Base-by-base conservation (phyloP, 2,329 filamentous ascomycete species). In the Trichoderma sp. region DNA sequence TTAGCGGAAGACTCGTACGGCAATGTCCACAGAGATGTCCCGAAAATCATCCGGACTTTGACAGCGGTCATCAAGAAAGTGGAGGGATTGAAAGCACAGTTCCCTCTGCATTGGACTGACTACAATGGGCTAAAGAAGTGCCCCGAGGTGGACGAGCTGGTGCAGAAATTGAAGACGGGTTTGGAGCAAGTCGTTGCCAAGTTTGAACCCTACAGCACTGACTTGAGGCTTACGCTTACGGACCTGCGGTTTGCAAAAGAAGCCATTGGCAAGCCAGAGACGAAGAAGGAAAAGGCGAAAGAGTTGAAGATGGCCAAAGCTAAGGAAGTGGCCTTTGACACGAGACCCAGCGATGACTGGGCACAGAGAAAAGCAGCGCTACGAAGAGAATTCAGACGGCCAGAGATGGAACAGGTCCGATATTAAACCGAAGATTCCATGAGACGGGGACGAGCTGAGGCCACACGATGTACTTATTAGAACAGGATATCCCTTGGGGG, bases 1-100 rank as follows among this genome's bases (percentile, higher is more conserved):
- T 80, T 97, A 66, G 82, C 83, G 4, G 94, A 98, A 78, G 95
- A 98, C 77, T 86, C 86, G 58, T 96, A 89, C 76, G 95, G 95
- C 16, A 91, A 92, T 73, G 95, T 96, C n/a, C 91, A 96, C 72
- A 85, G 89, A 54, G 92, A 96, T 72, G 89, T 98, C 2, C 88
- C 91, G 1, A 81, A 81, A 59, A 90, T 97, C 68, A 87, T 97
- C 61, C 87, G 90, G 58, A 87, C 89, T 1, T 87, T 96, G 70
- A 94, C 92, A 0, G 74, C 78, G 0, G 89, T 91, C 0, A 89
- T 94, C 68, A 85, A 82, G 66, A 88, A 88, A 72, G 81, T 97
- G 4, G 90, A 97, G 74, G 80, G 77, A 1, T 93, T 96, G 76
- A 84, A 89, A 72, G 78, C 78, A 8, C 80, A 75, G 2, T 81